Evolutionary conservation across 805 yeast genomes (phyloP), one percentile per base, ranked within the genome.

Genomic region (Candida fluviatilis): DNA sequence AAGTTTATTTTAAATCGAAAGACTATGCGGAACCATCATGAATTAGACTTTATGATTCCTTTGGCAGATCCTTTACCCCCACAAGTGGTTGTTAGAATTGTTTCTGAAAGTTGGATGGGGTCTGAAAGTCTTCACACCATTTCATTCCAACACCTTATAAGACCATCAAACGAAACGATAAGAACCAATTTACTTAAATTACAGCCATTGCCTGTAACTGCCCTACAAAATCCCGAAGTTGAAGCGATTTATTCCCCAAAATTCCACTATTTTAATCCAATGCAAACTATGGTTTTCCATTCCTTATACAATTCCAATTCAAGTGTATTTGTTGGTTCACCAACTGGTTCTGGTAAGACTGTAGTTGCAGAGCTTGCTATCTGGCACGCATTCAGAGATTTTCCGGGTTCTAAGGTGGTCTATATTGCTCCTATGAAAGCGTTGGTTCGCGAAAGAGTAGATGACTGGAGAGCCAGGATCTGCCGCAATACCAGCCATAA

Each of bases 281-380:
- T 93, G 96, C 99, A 93, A 62, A 91, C 98, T 0, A 91, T 91
- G 98, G 76, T 84, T 0, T 93, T 93, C 64, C 95, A 90, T 55
- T 77, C 96, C 0, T 62, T 93, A 33, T 93, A 90, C 63, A 80
- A 93, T 58, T 65, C 83, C 1, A 77, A 84, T 45, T 74, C 83
- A 1, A 85, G 84, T 56, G 90, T 84, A 0, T 85, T 93, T 58
- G 86, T 93, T 32, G 99, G 99, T 7, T 89, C 98, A 0, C 99
- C 99, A 2, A 93, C 99, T 2, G 99, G 99, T 17, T 91, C 97
- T 0, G 99, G 99, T 49, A 93, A 93, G 60, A 93, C 99, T 0
- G 84, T 93, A 24, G 98, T 95, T 19, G 96, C 98, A 0, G 99
- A 93, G 55, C 62, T 93, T 39, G 98, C 98, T 0, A 86, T 93